Evolutionary conservation across 2,329 filamentous ascomycete species (phyloP).

Genomic region (Didymella segeticola): DNA sequence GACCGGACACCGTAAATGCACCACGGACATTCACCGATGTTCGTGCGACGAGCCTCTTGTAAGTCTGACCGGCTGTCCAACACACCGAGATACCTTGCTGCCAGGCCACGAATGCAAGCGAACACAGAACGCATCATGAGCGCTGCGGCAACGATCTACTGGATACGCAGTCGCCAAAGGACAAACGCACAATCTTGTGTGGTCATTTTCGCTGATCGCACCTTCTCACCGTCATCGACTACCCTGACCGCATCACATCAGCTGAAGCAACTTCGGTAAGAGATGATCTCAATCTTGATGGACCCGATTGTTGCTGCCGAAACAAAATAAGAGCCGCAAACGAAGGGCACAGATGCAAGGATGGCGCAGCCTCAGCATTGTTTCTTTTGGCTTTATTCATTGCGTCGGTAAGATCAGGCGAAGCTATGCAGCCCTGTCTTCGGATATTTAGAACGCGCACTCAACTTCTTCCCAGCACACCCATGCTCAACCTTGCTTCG

Average conservation of each 20-base stretch:
- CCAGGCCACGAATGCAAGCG: background rate
- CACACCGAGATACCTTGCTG: background rate
- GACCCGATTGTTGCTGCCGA: background rate
- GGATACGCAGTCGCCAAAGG: background rate
- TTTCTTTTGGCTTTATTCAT: background rate
- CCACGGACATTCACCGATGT: background rate
- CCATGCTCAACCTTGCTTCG: background rate
- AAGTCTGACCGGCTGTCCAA: background rate
- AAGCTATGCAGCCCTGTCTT: background rate
- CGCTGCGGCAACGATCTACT: background rate
- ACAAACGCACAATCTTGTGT: background rate
- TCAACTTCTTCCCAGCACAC: background rate
- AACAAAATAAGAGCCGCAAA: background rate
- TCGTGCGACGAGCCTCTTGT: background rate
- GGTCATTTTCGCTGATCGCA: background rate
- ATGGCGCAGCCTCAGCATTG: background rate
- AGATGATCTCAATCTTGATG: slow-evolving; percentile 5
- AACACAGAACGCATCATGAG: background rate
- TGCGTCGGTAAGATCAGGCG: background rate
- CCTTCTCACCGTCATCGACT: background rate
- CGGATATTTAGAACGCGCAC: background rate
- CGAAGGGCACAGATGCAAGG: background rate
- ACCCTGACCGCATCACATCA: background rate
- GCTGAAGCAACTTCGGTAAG: background rate
- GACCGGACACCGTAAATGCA: background rate